Conservation (phyloP, 192 early-diverging fungal genomes). For the Backusella macrospora region DNA sequence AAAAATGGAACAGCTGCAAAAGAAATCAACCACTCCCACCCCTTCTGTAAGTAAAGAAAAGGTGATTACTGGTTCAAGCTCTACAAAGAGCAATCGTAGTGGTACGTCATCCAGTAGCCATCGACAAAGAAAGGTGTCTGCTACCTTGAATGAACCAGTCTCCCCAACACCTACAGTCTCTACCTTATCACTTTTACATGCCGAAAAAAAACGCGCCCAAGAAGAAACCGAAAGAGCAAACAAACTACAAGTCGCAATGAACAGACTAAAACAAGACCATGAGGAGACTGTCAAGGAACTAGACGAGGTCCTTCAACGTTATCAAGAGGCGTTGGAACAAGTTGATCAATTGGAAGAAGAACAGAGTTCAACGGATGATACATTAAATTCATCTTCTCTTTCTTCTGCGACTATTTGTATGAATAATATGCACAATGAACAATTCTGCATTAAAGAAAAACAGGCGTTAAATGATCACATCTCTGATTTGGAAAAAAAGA, state of each 20-base stretch:
- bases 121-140: not conserved
- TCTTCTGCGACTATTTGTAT: not conserved
- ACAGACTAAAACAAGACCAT: slow-evolving; percentile 6
- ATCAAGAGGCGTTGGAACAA: slow-evolving; percentile 25
- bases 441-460: slow-evolving; percentile 3
- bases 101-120: too few relatives aligned
- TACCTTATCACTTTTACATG: not conserved
- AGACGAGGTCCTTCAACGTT: slow-evolving; percentile 19
- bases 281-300: slow-evolving; percentile 26
- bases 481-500: not conserved
- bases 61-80: not conserved
- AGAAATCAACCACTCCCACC: not conserved
- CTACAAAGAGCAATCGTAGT: not conserved
- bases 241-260: slow-evolving; percentile 5
- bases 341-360: not conserved
- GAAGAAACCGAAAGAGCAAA: slow-evolving; percentile 19
- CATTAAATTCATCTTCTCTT: not conserved
- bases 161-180: not conserved
- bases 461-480: slow-evolving; percentile 2
- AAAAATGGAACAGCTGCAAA: slow-evolving; percentile 13
- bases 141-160: not conserved
- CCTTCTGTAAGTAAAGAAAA: not conserved
- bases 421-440: not conserved
- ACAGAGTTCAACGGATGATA: not conserved
- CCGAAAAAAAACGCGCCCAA: slow-evolving; percentile 14